Evolutionary conservation across 1,284 basidiomycete genomes (phyloP).

Genomic region (Microbotryum lychnidis-dioicae): DNA sequence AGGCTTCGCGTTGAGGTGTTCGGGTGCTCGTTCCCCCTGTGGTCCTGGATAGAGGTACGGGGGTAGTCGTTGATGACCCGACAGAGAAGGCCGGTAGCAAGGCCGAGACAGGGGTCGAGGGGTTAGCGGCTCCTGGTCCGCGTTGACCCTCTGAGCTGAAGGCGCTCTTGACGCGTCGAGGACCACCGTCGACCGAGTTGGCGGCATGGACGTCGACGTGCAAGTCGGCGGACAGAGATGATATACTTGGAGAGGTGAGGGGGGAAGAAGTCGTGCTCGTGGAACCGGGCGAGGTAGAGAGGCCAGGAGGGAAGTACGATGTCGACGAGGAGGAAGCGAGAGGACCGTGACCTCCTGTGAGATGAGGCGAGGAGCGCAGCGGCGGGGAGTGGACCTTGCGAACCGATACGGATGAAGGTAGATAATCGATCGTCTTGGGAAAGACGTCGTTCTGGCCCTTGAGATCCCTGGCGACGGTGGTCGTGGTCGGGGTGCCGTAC

Average conservation of each 20-base stretch:
- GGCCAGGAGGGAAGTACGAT: constrained; percentile 1
- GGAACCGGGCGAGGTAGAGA: constrained; percentile 8
- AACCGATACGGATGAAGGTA: constrained; percentile 13
- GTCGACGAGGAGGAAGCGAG: constrained; percentile 5
- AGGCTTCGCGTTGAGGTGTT: not conserved
- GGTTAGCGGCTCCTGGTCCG: not conserved
- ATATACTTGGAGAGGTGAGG: constrained; percentile 5
- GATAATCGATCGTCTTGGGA: constrained; percentile 12
- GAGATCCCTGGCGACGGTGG: not conserved
- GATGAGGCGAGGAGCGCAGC: constrained; percentile 1
- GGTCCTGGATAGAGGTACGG: constrained; percentile 3
- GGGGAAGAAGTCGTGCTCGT: constrained; percentile 11
- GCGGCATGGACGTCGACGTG: not conserved
- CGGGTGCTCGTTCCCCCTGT: not conserved
- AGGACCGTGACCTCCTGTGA: not conserved
- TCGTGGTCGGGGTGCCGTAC: not conserved
- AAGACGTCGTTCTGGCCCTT: constrained; percentile 18
- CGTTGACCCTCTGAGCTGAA: not conserved
- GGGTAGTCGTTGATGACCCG: constrained; percentile 6
- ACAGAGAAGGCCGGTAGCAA: not conserved
- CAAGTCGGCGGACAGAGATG: not conserved
- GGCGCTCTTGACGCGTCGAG: not conserved
- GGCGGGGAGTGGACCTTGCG: constrained; percentile 12
- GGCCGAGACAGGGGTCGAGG: not conserved
- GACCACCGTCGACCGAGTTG: not conserved